Percentiles rank a stretch among this genome's conserved stretches.
Evolutionary conservation across 2,329 filamentous ascomycete genomes (phyloP).

Genomic region (Sordariomycetes sp.): DNA sequence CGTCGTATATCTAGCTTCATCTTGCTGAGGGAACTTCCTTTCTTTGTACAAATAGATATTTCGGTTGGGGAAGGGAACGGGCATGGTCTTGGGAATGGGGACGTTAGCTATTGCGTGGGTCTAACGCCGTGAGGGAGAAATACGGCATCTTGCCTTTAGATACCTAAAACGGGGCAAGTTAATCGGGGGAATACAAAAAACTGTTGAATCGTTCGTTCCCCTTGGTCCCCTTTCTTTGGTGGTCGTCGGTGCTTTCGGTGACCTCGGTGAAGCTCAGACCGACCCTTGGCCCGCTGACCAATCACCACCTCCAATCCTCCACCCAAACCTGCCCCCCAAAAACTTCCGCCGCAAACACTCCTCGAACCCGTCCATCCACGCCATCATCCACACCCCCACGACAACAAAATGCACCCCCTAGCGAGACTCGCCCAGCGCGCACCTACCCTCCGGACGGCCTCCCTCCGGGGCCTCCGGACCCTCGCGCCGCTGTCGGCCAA

Average conservation of each 20-base stretch:
- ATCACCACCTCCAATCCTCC: not conserved
- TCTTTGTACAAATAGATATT: not conserved
- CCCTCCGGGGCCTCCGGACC: conserved; percentile 11
- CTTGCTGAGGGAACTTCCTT: not conserved
- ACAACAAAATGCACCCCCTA: conserved; percentile 1
- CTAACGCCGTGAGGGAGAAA: not conserved
- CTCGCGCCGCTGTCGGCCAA: conserved; percentile 23
- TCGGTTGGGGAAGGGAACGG: not conserved
- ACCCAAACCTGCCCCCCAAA: not conserved
- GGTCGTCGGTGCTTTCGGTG: not conserved
- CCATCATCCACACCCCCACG: not conserved
- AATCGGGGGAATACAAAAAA: not conserved
- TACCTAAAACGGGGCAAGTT: not conserved
- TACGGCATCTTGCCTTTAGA: not conserved
- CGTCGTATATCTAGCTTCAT: not conserved
- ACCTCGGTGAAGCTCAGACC: not conserved
- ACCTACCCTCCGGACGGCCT: not conserved
- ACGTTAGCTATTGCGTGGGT: not conserved
- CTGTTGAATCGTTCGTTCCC: not conserved
- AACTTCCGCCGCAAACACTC: not conserved
- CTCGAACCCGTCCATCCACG: not conserved
- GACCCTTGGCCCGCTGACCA: not conserved
- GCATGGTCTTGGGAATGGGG: not conserved
- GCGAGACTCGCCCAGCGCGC: not conserved
- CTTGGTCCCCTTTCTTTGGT: not conserved